These are phyloP conservation scores for Rhodomyrtus psidioides DNA, from an alignment of 441 rosid species.

Conservation along the genomic window DNA sequence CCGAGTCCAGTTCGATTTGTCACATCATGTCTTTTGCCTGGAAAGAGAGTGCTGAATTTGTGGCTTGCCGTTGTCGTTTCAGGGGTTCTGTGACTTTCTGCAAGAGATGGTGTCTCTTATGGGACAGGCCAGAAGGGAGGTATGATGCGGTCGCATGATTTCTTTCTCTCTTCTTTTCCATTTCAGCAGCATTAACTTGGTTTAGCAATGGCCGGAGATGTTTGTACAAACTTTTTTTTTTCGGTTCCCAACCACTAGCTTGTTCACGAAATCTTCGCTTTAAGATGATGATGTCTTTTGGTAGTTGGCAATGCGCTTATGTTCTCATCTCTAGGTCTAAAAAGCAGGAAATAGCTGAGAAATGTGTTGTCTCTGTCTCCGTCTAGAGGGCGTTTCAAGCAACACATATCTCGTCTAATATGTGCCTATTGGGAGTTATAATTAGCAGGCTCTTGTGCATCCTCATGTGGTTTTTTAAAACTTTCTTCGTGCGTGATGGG, in stretches of 20 bases:
- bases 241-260: not conserved
- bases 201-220: not conserved
- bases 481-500: not conserved
- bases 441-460: not conserved
- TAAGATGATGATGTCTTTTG: not conserved
- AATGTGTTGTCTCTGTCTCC: not conserved
- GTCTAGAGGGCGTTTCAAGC: not conserved
- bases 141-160: not conserved
- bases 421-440: not conserved
- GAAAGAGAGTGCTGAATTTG: not conserved
- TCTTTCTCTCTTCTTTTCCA: not conserved
- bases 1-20: not conserved
- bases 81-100: conserved; percentile 65
- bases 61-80: not conserved
- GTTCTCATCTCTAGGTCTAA: not conserved
- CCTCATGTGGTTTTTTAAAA: not conserved
- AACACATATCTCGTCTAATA: not conserved
- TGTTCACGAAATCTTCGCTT: not conserved
- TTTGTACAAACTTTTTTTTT: not conserved
- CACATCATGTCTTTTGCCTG: not conserved
- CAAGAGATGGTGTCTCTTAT: conserved; percentile 56
- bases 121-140: conserved; percentile 50
- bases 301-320: not conserved
- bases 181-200: not conserved
- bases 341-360: not conserved